Evolutionary conservation across 164 flowering plant species (phyloP), one percentile per base, ranked within the genome.

Genomic region (Saururus chinensis): DNA sequence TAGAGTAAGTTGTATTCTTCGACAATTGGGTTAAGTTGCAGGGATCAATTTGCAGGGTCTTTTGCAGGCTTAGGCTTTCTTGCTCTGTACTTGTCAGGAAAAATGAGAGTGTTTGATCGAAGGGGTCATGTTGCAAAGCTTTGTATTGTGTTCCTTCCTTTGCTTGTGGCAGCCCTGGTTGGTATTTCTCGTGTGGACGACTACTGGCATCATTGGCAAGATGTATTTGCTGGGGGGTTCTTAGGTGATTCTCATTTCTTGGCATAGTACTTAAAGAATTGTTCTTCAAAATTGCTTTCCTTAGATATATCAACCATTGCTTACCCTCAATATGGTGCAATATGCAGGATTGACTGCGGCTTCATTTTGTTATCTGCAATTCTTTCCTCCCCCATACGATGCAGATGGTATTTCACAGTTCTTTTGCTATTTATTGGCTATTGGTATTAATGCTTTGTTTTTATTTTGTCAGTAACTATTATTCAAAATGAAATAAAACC

Each of bases 201-300:
- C 75, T 84, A 87, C 66, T 75, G 90, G 93, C 93, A 87, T 72
- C 93, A 87, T 45, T 84, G 90, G 93, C 79, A 80, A 67, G 93
- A 87, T 71, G 90, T 87, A 40, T 83, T 84, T 78, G 84, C 85
- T 23, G 93, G 90, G 64, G 87, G 81, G 60, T 77, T 84, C 1
- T 25, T 87, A 74, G 93, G 93, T 87, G 49, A 14, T 30, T 6
- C 37, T 30, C 37, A 30, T 30, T 2, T 30, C 6, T 30, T 2
- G 4, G 37, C 37, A 30, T 30, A 6, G 37, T 2, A 30, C 37
- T 30, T 30, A 30, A 30, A 42, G 1, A 42, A 10, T 51, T 51
- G 75, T 61, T 11, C 2, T 53, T 22, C 0, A 1, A 26, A 23
- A 4, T 25, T 3, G 23, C 8, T 7, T 25, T 24, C 35, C 19